phyloP scores from a whole-genome alignment of 208 protist species.

The Crithidia mellificae region DNA sequence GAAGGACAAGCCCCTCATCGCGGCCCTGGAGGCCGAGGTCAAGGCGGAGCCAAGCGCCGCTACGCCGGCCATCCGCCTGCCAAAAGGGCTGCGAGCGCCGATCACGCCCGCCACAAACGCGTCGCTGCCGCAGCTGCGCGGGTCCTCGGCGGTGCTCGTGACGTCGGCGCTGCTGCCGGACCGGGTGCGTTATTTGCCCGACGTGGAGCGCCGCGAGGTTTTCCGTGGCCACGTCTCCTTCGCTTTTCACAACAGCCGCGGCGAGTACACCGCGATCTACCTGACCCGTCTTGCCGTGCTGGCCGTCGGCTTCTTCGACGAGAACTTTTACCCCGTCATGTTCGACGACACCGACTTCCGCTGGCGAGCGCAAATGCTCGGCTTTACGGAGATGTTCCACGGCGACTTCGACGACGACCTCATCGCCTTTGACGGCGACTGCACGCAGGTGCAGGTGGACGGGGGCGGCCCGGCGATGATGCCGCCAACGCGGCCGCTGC shows the following conservation, averaged over 20 bases:
- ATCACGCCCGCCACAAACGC: slow-evolving; percentile 4
- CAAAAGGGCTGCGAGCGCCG: slow-evolving; percentile 21
- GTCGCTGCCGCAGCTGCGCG: slow-evolving; percentile 30
- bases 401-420: slow-evolving; percentile 8
- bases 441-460: slow-evolving; percentile 10
- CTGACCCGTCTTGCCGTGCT: slow-evolving; percentile 46
- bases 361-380: slow-evolving; percentile 35
- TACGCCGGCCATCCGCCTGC: slow-evolving; percentile 33
- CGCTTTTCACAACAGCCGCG: slow-evolving; percentile 30
- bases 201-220: neutral
- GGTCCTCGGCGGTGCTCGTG: slow-evolving; percentile 13
- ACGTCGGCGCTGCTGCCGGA: slow-evolving; percentile 55
- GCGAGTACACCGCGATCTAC: slow-evolving; percentile 27
- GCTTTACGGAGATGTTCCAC: slow-evolving; percentile 25
- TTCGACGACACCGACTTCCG: slow-evolving; percentile 54
- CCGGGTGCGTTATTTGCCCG: slow-evolving; percentile 40
- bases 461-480: neutral
- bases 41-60: slow-evolving; percentile 30
- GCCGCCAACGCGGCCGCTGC: neutral
- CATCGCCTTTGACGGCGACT: slow-evolving; percentile 33
- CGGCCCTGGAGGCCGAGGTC: slow-evolving; percentile 35
- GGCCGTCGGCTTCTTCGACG: slow-evolving; percentile 56
- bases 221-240: slow-evolving; percentile 15
- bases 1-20: slow-evolving; percentile 27
- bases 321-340: slow-evolving; percentile 54